Evolutionary conservation across 139 green algal species (phyloP).

Genomic region (Micractinium sp.): DNA sequence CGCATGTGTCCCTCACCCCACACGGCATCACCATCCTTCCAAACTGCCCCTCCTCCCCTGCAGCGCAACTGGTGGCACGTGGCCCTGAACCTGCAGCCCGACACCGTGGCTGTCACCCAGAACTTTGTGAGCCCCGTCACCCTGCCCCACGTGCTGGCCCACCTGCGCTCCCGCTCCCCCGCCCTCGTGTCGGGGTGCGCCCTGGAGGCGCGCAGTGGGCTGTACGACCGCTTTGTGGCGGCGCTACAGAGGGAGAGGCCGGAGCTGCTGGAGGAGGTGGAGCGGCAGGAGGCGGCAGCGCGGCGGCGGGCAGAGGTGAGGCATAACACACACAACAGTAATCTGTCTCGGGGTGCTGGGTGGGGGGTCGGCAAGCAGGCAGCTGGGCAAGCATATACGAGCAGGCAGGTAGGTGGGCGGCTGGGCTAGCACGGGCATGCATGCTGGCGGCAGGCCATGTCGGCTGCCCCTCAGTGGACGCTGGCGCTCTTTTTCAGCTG

Average conservation of each 20-base stretch:
- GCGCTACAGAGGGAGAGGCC: constrained; percentile 26
- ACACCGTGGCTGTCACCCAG: constrained; percentile 82
- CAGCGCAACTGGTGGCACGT: constrained; percentile 86
- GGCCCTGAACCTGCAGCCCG: constrained; percentile 84
- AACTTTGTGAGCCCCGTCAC: constrained; percentile 85
- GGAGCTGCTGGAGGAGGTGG: constrained; percentile 19
- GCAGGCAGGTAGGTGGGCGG: too few species aligned
- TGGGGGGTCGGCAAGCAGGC: too few species aligned
- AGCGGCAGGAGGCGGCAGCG: neutral
- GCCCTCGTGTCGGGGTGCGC: constrained; percentile 78
- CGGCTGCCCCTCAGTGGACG: too few species aligned
- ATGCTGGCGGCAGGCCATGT: too few species aligned
- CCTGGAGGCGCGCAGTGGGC: constrained; percentile 46
- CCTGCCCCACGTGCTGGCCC: constrained; percentile 74
- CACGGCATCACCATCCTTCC: too few species aligned
- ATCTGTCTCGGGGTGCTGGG: too few species aligned
- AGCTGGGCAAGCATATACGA: too few species aligned
- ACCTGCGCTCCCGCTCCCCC: constrained; percentile 57
- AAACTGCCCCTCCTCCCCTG: neutral
- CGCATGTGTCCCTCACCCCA: too few species aligned
- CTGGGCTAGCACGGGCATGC: too few species aligned
- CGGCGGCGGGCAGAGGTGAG: constrained; percentile 24
- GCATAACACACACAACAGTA: too few species aligned
- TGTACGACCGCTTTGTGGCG: constrained; percentile 72
- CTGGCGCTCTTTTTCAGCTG: too few species aligned